A percentile compares a stretch with the other conserved stretches of the same genome.
These are phyloP conservation scores for Macaranga tanarius DNA, from an alignment of 441 rosid species.

Conservation along the genomic window DNA sequence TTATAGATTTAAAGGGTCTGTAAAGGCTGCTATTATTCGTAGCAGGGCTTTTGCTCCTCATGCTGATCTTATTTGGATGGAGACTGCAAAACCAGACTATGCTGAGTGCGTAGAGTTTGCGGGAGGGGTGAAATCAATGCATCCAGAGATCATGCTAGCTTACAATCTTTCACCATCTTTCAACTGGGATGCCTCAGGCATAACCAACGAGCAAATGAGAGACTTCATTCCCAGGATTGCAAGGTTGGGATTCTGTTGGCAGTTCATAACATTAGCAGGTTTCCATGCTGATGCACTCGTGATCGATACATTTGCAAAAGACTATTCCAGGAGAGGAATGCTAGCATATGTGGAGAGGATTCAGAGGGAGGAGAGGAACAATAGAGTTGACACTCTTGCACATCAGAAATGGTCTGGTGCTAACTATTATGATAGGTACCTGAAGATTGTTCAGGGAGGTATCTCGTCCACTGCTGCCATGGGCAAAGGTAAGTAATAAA, in stretches of 20 bases:
- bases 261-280: conserved; percentile 88
- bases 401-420: conserved; percentile 99
- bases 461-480: conserved; percentile 93
- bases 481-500: conserved; percentile 71
- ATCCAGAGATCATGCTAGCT: conserved; percentile 81
- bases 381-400: conserved; percentile 87
- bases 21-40: conserved; percentile 68
- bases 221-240: conserved; percentile 87
- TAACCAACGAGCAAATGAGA: conserved; percentile 72
- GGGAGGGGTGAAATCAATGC: conserved; percentile 60
- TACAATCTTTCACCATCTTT: conserved; percentile 91
- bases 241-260: conserved; percentile 82
- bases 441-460: conserved; percentile 92
- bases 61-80: conserved; percentile 89
- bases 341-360: conserved; percentile 93
- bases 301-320: conserved; percentile 73
- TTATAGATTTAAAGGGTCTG: conserved; percentile 85
- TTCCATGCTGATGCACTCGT: conserved; percentile 94
- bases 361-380: conserved; percentile 86
- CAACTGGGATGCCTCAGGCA: conserved; percentile 94
- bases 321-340: conserved; percentile 82
- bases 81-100: conserved; percentile 76
- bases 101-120: conserved; percentile 73
- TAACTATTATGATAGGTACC: conserved; percentile 78
- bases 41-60: conserved; percentile 85